Conservation (phyloP, 2,329 filamentous ascomycete species). For the Penicillium olsonii region DNA sequence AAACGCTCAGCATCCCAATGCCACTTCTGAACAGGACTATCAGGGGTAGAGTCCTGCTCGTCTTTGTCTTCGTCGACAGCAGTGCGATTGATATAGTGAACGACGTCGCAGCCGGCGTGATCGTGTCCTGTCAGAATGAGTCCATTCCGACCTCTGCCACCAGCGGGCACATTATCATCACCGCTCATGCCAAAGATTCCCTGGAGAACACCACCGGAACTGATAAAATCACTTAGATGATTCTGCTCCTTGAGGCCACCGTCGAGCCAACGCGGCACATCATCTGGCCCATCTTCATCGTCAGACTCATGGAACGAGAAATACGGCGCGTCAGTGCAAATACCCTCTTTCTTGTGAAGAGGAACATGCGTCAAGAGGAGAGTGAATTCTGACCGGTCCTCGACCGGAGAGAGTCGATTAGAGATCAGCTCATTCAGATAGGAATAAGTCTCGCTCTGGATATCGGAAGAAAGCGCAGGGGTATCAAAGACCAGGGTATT, state of each 20-base stretch:
- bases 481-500: constrained; percentile 95
- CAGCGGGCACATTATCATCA: constrained; percentile 57
- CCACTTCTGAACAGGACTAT: constrained; percentile 20
- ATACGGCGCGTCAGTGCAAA: constrained; percentile 81
- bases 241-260: constrained; percentile 79
- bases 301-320: constrained; percentile 76
- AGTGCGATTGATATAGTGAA: constrained; percentile 73
- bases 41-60: constrained; percentile 11
- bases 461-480: constrained; percentile 65
- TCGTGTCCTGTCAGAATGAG: constrained; percentile 92
- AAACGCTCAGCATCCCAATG: constrained; percentile 41
- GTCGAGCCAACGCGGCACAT: constrained; percentile 37
- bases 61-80: constrained; percentile 10
- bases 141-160: constrained; percentile 69
- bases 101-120: constrained; percentile 88
- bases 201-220: constrained; percentile 70
- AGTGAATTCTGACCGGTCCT: constrained; percentile 69
- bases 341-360: constrained; percentile 75
- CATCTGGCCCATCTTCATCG: constrained; percentile 59
- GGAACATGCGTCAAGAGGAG: constrained; percentile 91
- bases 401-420: constrained; percentile 60
- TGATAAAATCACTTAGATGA: constrained; percentile 73
- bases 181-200: constrained; percentile 78
- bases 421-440: constrained; percentile 65
- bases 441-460: constrained; percentile 75